Evolutionary conservation across 495 filamentous ascomycete species (phyloP).

Genomic region (Neurospora terricola): DNA sequence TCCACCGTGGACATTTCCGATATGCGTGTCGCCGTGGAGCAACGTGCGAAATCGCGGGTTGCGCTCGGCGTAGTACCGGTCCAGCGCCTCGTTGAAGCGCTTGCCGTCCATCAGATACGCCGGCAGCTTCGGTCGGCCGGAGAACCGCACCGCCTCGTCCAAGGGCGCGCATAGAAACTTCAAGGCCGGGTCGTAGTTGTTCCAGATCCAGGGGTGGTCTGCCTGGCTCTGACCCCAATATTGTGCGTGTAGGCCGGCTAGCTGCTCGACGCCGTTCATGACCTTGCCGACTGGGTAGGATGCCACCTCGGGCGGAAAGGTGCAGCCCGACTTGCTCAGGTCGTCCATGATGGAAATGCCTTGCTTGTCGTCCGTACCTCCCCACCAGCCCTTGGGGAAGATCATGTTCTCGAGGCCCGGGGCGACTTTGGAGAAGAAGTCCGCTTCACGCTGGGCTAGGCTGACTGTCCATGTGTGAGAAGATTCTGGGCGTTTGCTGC

Average conservation of each 20-base stretch:
- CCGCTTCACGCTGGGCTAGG: constrained; percentile 25
- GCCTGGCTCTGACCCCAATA: constrained; percentile 17
- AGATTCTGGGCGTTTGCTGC: too few relatives aligned
- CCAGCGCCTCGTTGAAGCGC: constrained; percentile 14
- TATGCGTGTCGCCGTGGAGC: constrained; percentile 19
- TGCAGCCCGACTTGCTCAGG: constrained; percentile 15
- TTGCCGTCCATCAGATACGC: constrained; percentile 15
- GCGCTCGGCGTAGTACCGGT: constrained; percentile 16
- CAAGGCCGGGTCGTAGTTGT: constrained; percentile 19
- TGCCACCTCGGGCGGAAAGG: constrained; percentile 18
- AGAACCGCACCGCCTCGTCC: constrained; percentile 10
- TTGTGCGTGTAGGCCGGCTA: constrained; percentile 19
- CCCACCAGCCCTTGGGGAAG: constrained; percentile 27
- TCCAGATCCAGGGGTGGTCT: constrained; percentile 17
- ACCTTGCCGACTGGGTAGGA: constrained; percentile 14
- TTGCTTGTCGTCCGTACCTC: constrained; percentile 15
- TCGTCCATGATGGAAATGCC: constrained; percentile 28
- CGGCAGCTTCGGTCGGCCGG: constrained; percentile 12
- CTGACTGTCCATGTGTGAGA: constrained; percentile 17
- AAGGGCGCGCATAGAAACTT: constrained; percentile 8
- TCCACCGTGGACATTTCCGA: constrained; percentile 14
- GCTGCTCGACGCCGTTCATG: constrained; percentile 16
- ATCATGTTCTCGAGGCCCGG: constrained; percentile 19
- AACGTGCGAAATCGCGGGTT: constrained; percentile 18
- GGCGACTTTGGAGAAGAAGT: constrained; percentile 25